These are phyloP conservation scores for Phytophthora colocasiae DNA, from an alignment of 352 stramenopile genomes.

Conservation along the genomic window DNA sequence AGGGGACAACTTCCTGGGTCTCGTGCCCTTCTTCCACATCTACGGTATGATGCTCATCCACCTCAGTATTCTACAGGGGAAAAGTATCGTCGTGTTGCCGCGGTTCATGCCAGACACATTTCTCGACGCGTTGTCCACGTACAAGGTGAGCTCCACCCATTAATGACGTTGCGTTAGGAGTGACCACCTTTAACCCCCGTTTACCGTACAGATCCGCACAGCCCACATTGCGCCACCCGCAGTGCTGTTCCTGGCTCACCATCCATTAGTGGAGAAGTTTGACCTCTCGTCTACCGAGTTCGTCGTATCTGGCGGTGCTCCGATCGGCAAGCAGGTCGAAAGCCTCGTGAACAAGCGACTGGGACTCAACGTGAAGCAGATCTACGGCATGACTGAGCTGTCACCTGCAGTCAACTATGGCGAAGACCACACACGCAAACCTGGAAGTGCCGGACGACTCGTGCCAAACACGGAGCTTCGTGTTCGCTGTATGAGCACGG, in stretches of 20 bases:
- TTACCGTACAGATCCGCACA: conserved; percentile 40
- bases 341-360: conserved; percentile 71
- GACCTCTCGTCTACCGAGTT: conserved; percentile 79
- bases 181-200: not conserved
- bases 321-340: conserved; percentile 85
- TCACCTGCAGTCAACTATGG: conserved; percentile 46
- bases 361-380: conserved; percentile 51
- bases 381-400: conserved; percentile 75
- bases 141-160: conserved; percentile 42
- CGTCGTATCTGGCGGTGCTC: conserved; percentile 89
- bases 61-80: conserved; percentile 80
- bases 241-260: conserved; percentile 43
- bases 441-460: conserved; percentile 52
- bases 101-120: conserved; percentile 93
- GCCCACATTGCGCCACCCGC: conserved; percentile 81
- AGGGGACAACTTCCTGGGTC: conserved; percentile 51
- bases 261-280: conserved; percentile 89
- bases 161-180: not conserved
- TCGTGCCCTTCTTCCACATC: conserved; percentile 97
- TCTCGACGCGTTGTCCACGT: conserved; percentile 71
- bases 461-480: conserved; percentile 66
- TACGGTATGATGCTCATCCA: conserved; percentile 92
- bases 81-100: conserved; percentile 87
- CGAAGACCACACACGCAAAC: conserved; percentile 38
- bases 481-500: conserved; percentile 54